Conservation (phyloP, 768 basidiomycete genomes). For the Termitomyces sp. region DNA sequence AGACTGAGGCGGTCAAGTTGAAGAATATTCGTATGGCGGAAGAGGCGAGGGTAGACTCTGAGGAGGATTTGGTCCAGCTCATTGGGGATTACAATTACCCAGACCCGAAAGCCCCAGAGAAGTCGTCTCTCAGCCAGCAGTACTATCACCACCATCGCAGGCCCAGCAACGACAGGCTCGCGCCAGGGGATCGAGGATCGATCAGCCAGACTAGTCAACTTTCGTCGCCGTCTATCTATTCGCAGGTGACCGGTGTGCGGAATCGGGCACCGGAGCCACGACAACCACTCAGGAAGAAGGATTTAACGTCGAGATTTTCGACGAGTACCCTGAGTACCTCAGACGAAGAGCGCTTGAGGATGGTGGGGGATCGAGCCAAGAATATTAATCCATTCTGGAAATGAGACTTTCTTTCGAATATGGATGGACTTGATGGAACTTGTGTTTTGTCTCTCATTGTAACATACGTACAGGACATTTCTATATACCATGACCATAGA, state of each 20-base stretch:
- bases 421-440: background rate
- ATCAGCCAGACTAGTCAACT: constrained; percentile 25
- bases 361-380: constrained; percentile 13
- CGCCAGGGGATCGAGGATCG: constrained; percentile 9
- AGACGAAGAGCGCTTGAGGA: constrained; percentile 8
- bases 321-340: constrained; percentile 32
- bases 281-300: constrained; percentile 16
- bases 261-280: constrained; percentile 56
- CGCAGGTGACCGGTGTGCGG: constrained; percentile 56
- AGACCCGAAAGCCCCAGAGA: constrained; percentile 1
- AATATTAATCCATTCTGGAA: constrained; percentile 25
- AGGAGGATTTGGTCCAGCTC: constrained; percentile 23
- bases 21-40: constrained; percentile 16
- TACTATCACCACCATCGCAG: constrained; percentile 27
- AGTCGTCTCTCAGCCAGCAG: background rate
- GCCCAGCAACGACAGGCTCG: constrained; percentile 16
- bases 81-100: constrained; percentile 18
- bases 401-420: constrained; percentile 13
- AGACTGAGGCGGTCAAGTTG: constrained; percentile 15
- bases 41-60: constrained; percentile 16
- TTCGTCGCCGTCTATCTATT: constrained; percentile 50
- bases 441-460: background rate
- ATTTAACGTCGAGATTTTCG: constrained; percentile 15
- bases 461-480: background rate
- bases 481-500: background rate